Conservation (phyloP, 2,329 filamentous ascomycete genomes). For the Cladophialophora yegresii region DNA sequence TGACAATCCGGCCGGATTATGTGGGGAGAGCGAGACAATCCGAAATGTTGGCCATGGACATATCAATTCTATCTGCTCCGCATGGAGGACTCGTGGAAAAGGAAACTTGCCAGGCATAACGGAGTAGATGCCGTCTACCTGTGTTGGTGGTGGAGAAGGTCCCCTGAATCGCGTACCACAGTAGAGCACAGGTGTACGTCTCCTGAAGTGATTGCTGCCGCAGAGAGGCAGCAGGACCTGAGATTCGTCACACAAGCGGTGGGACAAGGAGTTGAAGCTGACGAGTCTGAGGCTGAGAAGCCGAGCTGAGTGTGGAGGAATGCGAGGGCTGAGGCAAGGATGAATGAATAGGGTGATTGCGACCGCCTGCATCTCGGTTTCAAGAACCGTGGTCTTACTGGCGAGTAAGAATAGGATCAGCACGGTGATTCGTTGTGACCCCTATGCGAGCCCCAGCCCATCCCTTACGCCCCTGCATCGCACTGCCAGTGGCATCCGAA, state of each 20-base stretch:
- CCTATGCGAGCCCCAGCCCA: background rate
- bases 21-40: background rate
- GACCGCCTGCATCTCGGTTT: slow-evolving; percentile 4
- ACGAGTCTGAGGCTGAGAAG: slow-evolving; percentile 30
- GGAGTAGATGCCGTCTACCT: background rate
- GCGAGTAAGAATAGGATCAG: slow-evolving; percentile 25
- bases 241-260: slow-evolving; percentile 13
- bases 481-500: slow-evolving; percentile 9
- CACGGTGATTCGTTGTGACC: background rate
- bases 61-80: background rate
- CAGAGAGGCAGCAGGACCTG: background rate
- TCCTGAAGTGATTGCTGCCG: background rate
- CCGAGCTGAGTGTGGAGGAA: slow-evolving; percentile 20
- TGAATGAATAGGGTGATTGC: slow-evolving; percentile 17
- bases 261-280: slow-evolving; percentile 21
- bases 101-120: too few species aligned
- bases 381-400: slow-evolving; percentile 16
- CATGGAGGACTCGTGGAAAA: too few species aligned
- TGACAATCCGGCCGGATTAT: background rate
- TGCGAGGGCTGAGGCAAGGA: slow-evolving; percentile 25
- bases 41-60: background rate
- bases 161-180: slow-evolving; percentile 3
- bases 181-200: background rate
- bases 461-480: slow-evolving; percentile 11
- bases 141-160: slow-evolving; percentile 2